phyloP scores from a whole-genome alignment of 163 green algal genomes.

The Picocystis sp. region DNA sequence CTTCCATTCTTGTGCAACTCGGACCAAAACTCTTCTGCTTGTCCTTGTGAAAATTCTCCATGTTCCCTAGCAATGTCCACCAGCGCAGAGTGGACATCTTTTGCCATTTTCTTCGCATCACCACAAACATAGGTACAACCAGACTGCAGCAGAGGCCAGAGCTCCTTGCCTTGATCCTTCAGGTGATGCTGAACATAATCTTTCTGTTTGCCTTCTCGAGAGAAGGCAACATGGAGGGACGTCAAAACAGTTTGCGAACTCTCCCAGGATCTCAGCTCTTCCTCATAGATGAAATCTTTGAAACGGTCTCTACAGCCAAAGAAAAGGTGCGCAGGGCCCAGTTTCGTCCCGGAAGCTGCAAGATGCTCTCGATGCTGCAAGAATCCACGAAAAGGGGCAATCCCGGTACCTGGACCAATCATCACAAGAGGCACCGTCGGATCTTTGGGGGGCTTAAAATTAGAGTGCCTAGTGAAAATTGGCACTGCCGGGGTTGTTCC shows the following conservation, averaged over 20 bases:
- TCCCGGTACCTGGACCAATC: constrained; percentile 75
- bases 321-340: constrained; percentile 71
- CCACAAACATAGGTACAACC: constrained; percentile 77
- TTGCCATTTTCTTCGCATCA: constrained; percentile 93
- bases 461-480: constrained; percentile 51
- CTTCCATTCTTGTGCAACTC: too few species aligned
- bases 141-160: constrained; percentile 14
- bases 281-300: background rate
- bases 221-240: constrained; percentile 62
- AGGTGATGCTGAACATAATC: constrained; percentile 23
- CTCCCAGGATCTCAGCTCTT: constrained; percentile 45
- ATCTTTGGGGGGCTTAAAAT: constrained; percentile 62
- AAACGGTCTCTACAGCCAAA: constrained; percentile 54
- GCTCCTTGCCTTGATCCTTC: background rate
- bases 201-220: constrained; percentile 35
- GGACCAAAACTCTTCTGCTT: too few species aligned
- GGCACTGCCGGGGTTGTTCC: constrained; percentile 19
- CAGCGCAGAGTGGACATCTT: constrained; percentile 76
- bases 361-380: constrained; percentile 45
- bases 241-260: constrained; percentile 39
- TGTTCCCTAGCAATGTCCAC: constrained; percentile 30
- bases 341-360: constrained; percentile 9
- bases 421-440: constrained; percentile 53
- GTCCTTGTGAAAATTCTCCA: too few species aligned
- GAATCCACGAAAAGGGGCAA: constrained; percentile 86